These are phyloP conservation scores for Hibiscus tridactylites DNA, from an alignment of 345 rosid species.

Conservation along the genomic window DNA sequence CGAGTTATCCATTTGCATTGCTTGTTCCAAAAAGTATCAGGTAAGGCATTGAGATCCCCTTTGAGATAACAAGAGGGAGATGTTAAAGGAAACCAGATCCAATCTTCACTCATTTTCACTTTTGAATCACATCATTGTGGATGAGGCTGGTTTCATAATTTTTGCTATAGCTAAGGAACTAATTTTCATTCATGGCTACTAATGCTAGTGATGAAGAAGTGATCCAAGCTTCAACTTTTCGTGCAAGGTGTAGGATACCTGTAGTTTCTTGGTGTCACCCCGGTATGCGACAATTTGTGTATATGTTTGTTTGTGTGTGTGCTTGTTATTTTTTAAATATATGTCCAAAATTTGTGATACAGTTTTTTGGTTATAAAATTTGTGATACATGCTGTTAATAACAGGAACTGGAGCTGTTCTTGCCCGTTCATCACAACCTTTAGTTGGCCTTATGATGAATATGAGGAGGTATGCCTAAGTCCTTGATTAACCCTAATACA, in stretches of 20 bases:
- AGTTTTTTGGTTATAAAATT: not conserved
- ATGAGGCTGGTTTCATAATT: not conserved
- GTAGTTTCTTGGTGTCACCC: slow-evolving; percentile 96
- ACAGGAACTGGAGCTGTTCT: slow-evolving; percentile 86
- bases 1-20: slow-evolving; percentile 85
- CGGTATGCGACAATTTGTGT: slow-evolving; percentile 36
- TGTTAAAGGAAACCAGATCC: not conserved
- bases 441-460: slow-evolving; percentile 97
- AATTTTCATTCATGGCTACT: slow-evolving; percentile 16
- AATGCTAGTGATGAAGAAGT: slow-evolving; percentile 72
- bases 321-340: not conserved
- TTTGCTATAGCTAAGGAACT: slow-evolving; percentile 10
- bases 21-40: slow-evolving; percentile 78
- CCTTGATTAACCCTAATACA: not conserved
- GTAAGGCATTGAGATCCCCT: slow-evolving; percentile 32
- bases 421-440: slow-evolving; percentile 97
- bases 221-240: slow-evolving; percentile 78
- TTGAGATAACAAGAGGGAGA: slow-evolving; percentile 2
- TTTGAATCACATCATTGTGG: not conserved
- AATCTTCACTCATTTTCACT: slow-evolving; percentile 8
- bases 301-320: not conserved
- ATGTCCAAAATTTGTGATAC: slow-evolving; percentile 16
- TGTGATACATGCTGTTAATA: slow-evolving; percentile 15
- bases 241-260: slow-evolving; percentile 82
- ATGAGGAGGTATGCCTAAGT: slow-evolving; percentile 68